Base-by-base conservation (phyloP, 2,329 filamentous ascomycete genomes). In the Cercospora zeae-maydis region DNA sequence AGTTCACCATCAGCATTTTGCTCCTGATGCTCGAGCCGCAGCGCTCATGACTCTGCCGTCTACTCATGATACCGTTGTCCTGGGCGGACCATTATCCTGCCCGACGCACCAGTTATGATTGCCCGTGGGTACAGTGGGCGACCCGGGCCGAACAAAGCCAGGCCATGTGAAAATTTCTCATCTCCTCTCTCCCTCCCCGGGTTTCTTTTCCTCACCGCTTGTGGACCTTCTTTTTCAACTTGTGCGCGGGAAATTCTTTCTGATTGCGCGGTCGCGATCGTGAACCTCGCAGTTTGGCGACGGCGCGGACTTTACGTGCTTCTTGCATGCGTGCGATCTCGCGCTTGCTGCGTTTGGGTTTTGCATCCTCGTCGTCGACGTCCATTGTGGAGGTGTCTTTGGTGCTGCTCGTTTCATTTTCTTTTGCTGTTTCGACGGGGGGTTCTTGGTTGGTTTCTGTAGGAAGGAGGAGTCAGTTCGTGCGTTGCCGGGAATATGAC, bases 211-310 rank as follows among this genome's bases (percentile, higher is more conserved):
- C 60, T 71, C 68, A 70, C 62, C 65, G 67, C 69, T 71, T 74
- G 31, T 63, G 62, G 19, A 54, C 62, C 60, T 66, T 67, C 60
- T 67, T 70, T 58, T 67, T 67, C 42, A 59, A 52, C 39, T 64
- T 63, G 54, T 68, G 66, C 51, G 66, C 68, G n/a, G 70, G 65
- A 66, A 79, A 79, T 11, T 75, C 63, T 42, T 78, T 75, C 59
- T 72, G 73, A 69, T 78, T 79, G 47, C 70, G 68, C 5, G 77
- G 72, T 70, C 77, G 78, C 39, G 68, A 69, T 39, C 73, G 72
- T 27, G 74, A 73, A 1, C 57, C 57, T 53, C 57, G 47, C 5
- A 59, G 33, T 70, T 76, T 77, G 67, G 73, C 72, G 56, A 70
- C 71, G 36, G 74, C 62, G 60, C 74, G 70, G n/a, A 73, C 73